Conservation (phyloP, 805 yeast species). For the Hanseniaspora singularis region DNA sequence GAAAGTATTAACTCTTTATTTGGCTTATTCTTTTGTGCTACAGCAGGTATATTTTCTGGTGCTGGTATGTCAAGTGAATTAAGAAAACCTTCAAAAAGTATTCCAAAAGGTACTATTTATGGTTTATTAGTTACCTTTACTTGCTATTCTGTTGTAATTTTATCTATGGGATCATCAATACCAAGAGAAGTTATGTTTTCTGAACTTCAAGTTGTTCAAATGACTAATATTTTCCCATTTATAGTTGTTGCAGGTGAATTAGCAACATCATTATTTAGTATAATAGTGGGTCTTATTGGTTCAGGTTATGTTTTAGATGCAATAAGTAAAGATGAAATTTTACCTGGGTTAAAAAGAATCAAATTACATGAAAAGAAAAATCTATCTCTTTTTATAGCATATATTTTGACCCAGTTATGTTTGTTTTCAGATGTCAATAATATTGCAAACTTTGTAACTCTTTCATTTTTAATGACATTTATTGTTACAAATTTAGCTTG, state of each 20-base stretch:
- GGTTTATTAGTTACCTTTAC: slow-evolving; percentile 69
- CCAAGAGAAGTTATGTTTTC: slow-evolving; percentile 66
- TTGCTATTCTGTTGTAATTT: slow-evolving; percentile 66
- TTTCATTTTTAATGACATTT: slow-evolving; percentile 95
- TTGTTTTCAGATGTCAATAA: slow-evolving; percentile 82
- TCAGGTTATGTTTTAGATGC: slow-evolving; percentile 89
- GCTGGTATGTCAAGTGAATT: slow-evolving; percentile 97
- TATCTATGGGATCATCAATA: slow-evolving; percentile 65
- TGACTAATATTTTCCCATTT: slow-evolving; percentile 55
- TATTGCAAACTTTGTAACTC: slow-evolving; percentile 88
- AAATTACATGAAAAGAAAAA: slow-evolving; percentile 9
- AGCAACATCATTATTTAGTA: slow-evolving; percentile 81
- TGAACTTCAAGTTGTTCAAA: slow-evolving; percentile 79
- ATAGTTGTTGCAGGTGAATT: slow-evolving; percentile 79
- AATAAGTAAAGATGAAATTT: slow-evolving; percentile 71
- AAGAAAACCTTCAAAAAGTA: slow-evolving; percentile 70
- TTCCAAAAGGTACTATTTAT: slow-evolving; percentile 86
- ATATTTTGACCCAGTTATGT: slow-evolving; percentile 73
- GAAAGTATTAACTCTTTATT: slow-evolving; percentile 79
- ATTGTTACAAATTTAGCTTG: slow-evolving; percentile 91
- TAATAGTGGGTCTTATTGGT: slow-evolving; percentile 90
- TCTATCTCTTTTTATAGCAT: slow-evolving; percentile 49
- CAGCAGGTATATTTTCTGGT: slow-evolving; percentile 97
- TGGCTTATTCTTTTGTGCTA: slow-evolving; percentile 95
- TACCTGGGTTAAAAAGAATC: slow-evolving; percentile 52